Percentiles rank a stretch among this genome's conserved stretches.
These are phyloP conservation scores for Pyronema omphalodes DNA, from an alignment of 495 filamentous ascomycete genomes.

Conservation along the genomic window DNA sequence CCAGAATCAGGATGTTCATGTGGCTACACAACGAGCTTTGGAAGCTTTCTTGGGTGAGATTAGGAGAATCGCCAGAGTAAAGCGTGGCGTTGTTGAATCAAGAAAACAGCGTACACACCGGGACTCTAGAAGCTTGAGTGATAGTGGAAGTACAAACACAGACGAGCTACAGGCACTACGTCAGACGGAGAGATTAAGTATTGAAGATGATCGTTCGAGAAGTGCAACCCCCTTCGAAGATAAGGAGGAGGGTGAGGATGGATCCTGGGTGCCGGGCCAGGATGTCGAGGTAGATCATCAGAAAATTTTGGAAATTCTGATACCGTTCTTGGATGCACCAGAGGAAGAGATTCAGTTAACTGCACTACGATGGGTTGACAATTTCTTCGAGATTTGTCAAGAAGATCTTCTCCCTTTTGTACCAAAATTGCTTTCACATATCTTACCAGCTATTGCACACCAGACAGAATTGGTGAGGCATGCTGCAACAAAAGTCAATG, in stretches of 20 bases:
- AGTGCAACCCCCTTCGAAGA: slow-evolving; percentile 35
- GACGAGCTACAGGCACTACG: slow-evolving; percentile 33
- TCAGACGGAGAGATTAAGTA: slow-evolving; percentile 30
- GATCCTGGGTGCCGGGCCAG: slow-evolving; percentile 92
- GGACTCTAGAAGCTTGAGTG: slow-evolving; percentile 28
- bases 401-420: slow-evolving; percentile 95
- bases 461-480: slow-evolving; percentile 73
- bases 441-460: slow-evolving; percentile 87
- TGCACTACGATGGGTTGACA: slow-evolving; percentile 85
- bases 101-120: slow-evolving; percentile 31
- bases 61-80: slow-evolving; percentile 78
- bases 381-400: slow-evolving; percentile 90
- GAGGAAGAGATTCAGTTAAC: slow-evolving; percentile 85
- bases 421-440: slow-evolving; percentile 72
- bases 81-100: slow-evolving; percentile 80
- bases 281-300: slow-evolving; percentile 90
- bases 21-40: slow-evolving; percentile 73
- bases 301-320: slow-evolving; percentile 79
- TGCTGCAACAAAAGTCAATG: slow-evolving; percentile 76
- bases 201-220: slow-evolving; percentile 33
- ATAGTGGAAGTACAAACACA: slow-evolving; percentile 36
- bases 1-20: slow-evolving; percentile 78
- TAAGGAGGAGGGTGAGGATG: slow-evolving; percentile 51
- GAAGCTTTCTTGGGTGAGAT: slow-evolving; percentile 89
- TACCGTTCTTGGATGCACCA: slow-evolving; percentile 68